Evolutionary conservation across 768 basidiomycete species (phyloP), one percentile per base, ranked within the genome.

Genomic region (Phlegmacium glaucopus): DNA sequence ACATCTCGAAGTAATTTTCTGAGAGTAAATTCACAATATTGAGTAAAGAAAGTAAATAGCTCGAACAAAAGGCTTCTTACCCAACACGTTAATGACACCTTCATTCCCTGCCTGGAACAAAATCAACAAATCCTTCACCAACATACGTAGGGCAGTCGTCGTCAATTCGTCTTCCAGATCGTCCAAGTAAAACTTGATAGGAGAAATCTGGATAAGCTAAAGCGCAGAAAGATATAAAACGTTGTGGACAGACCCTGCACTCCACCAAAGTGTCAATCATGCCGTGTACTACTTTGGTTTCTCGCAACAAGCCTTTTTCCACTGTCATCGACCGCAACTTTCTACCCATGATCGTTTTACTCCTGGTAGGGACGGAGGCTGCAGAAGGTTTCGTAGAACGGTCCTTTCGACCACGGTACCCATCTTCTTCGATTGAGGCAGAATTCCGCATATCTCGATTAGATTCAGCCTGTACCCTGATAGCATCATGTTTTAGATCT

Each of bases 1-100:
- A 91, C 96, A 98, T 98, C 63, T 96, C 94, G 59, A 98, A 97
- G 67, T 96, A 99, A 68, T 95, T 88, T 61, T 97, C 96, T 84
- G 51, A 22, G 45, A 65, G n/a, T n/a, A 57, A 27, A 17, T 44
- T 69, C 53, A 38, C 54, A 59, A 45, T 69, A 58, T 11, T 39
- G 51, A 61, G 66, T 39, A 34, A 48, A 35, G n/a, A 48, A 9
- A 9, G 6, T 9, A 28, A 18, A 28, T 40, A 30, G 41, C 15
- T 22, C 17, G 17, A 38, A 12, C 15, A 18, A 66, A 61, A 9
- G 63, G 68, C 65, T 34, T 10, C 32, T 69, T 68, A 79, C 83
- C 94, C 38, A 89, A 71, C 29, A 87, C 81, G 56, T 88, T 89
- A 59, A 86, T 84, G 13, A 87, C 91, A 34, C 94, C 96, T 61